Evolutionary conservation across 176 grass and related monocot genomes (phyloP), one percentile per base, ranked within the genome.

Genomic region (Aegilops bicornis): DNA sequence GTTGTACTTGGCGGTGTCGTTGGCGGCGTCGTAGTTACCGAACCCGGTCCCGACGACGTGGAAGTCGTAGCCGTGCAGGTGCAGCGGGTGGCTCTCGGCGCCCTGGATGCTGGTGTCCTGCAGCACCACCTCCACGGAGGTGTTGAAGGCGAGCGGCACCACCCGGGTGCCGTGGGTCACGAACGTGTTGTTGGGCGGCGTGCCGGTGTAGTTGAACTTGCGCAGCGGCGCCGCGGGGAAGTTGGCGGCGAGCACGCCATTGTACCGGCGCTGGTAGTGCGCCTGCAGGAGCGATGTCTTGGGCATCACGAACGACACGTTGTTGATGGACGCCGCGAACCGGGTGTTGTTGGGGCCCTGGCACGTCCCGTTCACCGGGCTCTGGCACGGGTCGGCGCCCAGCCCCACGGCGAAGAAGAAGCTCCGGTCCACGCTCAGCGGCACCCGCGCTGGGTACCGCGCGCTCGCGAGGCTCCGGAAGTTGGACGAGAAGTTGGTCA

Each of bases 381-480:
- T 79, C 67, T 73, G 50, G 86, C 95, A 95, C 24, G 91, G 95
- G 83, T 70, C 90, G 1, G 85, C 42, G 23, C 93, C 89, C 0
- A 98, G 87, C 22, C 93, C 93, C 15, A 98, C 89, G 19, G 95
- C 36, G 81, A 95, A 98, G 80, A 95, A 89, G 88, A 93, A 98
- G 10, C n/a, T 37, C 2, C 84, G 54, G 29, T 93, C 93, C 10
- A 93, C 83, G 0, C 25, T 20, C 31, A 17, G 87, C 0, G 95
- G 95, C n/a, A 95, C 95, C 0, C 23, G 78, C 25, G 91, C 89
- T 6, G 93, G 95, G 80, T 93, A 95, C 22, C 2, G 58, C 24
- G 80, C n/a, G 61, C 89, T 93, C 6, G 89, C 93, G 2, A 98
- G 86, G 82, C 95, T 98, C 66, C 93, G 89, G 39, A 98, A 82